Conservation (phyloP, 306 rosid genomes). For the Corylus avellana region DNA sequence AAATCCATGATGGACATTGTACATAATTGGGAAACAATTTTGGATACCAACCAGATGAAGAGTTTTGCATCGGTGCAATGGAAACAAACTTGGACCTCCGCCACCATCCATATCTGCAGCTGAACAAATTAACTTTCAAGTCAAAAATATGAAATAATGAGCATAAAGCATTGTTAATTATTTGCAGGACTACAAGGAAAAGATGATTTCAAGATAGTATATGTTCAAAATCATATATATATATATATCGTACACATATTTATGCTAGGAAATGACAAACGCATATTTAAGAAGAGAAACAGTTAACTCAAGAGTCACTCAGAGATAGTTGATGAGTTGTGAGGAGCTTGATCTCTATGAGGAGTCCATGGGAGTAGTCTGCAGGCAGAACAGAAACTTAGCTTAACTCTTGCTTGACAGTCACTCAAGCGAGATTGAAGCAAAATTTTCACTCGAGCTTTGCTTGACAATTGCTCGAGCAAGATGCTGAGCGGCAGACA, state of each 20-base stretch:
- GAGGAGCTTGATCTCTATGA: too few relatives aligned
- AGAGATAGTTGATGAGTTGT: too few relatives aligned
- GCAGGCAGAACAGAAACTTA: too few relatives aligned
- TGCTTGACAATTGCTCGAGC: too few relatives aligned
- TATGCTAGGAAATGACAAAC: not conserved
- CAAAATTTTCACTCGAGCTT: too few relatives aligned
- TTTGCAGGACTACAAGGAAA: not conserved
- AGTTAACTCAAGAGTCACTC: not conserved
- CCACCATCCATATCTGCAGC: slow-evolving; percentile 60
- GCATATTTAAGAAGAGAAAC: not conserved
- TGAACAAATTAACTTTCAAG: slow-evolving; percentile 21
- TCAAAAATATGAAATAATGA: not conserved
- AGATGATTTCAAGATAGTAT: not conserved
- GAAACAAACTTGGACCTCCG: slow-evolving; percentile 43
- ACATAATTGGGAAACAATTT: slow-evolving; percentile 14
- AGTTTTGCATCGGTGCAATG: slow-evolving; percentile 54
- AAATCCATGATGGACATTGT: slow-evolving; percentile 23
- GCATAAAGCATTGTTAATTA: slow-evolving; percentile 5
- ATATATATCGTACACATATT: not conserved
- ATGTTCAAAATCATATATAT: not conserved
- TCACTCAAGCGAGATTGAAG: too few relatives aligned
- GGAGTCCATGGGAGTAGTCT: too few relatives aligned
- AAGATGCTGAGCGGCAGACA: too few relatives aligned
- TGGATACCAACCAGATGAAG: slow-evolving; percentile 52
- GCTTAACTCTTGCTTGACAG: too few relatives aligned